Conservation (phyloP, 1,284 basidiomycete genomes). For the Phenoliferia sp. region DNA sequence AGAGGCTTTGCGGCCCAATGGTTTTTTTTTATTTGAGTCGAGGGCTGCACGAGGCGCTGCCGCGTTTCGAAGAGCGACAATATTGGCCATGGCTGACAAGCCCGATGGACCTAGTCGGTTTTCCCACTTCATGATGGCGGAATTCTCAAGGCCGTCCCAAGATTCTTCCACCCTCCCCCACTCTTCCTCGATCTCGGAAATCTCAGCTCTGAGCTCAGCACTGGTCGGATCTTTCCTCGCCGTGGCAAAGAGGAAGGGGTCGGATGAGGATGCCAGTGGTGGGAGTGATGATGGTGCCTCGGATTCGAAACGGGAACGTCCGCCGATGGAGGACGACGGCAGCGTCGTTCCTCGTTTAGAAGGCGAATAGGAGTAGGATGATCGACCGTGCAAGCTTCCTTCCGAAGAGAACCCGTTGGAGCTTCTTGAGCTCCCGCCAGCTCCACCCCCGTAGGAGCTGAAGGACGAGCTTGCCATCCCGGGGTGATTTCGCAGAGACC, state of each 20-base stretch:
- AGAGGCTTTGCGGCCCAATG: background rate
- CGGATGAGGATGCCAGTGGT: background rate
- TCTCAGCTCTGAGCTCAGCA: constrained; percentile 10
- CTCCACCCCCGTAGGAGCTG: background rate
- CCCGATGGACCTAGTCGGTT: constrained; percentile 3
- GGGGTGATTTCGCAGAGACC: background rate
- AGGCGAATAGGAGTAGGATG: background rate
- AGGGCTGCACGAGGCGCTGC: too few species aligned
- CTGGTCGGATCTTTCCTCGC: constrained; percentile 1
- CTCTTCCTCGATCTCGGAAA: constrained; percentile 17
- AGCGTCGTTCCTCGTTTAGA: background rate
- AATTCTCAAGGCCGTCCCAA: background rate
- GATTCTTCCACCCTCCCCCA: constrained; percentile 6
- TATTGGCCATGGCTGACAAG: background rate
- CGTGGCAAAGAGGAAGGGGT: constrained; percentile 13
- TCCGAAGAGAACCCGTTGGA: background rate
- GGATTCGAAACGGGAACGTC: background rate
- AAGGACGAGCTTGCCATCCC: background rate
- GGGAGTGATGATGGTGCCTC: background rate
- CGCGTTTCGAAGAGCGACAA: background rate
- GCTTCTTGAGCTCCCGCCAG: background rate
- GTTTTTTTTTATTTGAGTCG: background rate
- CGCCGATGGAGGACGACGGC: background rate
- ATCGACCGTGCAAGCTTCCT: background rate
- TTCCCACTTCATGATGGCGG: constrained; percentile 1